Base-by-base conservation (phyloP, 345 rosid species). In the Salix dunnii region DNA sequence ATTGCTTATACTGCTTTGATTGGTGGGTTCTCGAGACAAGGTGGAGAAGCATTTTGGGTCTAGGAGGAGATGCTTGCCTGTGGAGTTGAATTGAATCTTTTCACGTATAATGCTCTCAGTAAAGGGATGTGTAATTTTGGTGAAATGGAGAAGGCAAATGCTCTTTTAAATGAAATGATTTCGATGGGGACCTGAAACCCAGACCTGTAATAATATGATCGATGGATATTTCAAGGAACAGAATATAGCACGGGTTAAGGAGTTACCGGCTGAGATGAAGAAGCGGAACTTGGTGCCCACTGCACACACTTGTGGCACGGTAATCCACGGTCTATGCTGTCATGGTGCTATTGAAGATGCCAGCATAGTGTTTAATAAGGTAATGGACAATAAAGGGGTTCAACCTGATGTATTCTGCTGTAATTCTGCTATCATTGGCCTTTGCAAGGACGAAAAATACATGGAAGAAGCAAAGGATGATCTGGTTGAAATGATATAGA, bases 91-190 rank as follows among this genome's bases (percentile, higher is more conserved):
- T 48, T 84, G 28, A 78, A 85, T 74, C 66, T 79, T 69, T 76
- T 80, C 67, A 83, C 87, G 2, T 94, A 87, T 76, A 90, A 88
- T 79, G 78, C 68, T 20, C 89, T 88, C 73, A 60, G 92, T 12
- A 71, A 69, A 64, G 89, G 88, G 66, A 79, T 87, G 78, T 88
- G 90, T 70, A 90, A 84, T 85, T 82, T 78, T 78, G 91, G 95
- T 53, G 84, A 89, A 38, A 74, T 90, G 88, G 91, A 86, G 81
- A 91, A 84, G 86, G 97, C 95, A 25, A 74, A 67, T 71, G 82
- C 84, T 75, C 79, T 94, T 65, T 81, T 90, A 4, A 64, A 83
- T 74, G 97, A 94, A 90, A 94, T 91, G 97, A 82, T 77, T 14
- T 33, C 23, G 2, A 63, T 40, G 18, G 97, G 91, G 33, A 74